phyloP scores from a whole-genome alignment of 306 rosid genomes.

The Ormosia emarginata region DNA sequence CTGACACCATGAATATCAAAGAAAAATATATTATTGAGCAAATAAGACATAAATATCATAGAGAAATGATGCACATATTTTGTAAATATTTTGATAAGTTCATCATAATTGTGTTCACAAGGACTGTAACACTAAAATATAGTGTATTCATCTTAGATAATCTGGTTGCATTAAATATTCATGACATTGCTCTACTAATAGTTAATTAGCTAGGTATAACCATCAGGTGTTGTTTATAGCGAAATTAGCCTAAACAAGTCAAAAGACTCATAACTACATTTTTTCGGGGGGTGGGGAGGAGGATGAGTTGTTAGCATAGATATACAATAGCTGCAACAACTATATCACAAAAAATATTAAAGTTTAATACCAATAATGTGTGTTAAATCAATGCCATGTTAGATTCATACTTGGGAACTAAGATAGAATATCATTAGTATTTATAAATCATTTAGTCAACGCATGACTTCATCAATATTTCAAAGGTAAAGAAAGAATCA shows the following conservation, averaged over 20 bases:
- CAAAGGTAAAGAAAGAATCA: too few species aligned
- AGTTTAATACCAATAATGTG: not conserved
- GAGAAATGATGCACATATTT: too few species aligned
- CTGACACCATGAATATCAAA: too few species aligned
- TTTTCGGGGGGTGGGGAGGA: not conserved
- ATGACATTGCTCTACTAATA: not conserved
- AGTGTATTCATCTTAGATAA: not conserved
- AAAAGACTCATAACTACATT: not conserved
- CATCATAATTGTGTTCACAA: not conserved
- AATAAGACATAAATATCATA: too few species aligned
- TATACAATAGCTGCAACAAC: not conserved
- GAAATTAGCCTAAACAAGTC: not conserved
- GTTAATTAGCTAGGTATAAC: not conserved
- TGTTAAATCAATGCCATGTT: too few species aligned
- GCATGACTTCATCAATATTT: too few species aligned
- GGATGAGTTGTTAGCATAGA: not conserved
- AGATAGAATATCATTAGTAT: too few species aligned
- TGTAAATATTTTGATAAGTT: too few species aligned
- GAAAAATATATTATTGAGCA: too few species aligned
- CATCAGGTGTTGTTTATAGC: too few species aligned
- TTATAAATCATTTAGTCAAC: too few species aligned
- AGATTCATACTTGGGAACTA: too few species aligned
- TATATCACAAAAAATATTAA: not conserved
- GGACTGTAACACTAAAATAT: not conserved
- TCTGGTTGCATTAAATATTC: not conserved